Percentiles rank a stretch among this genome's conserved stretches.
Conservation (phyloP, 1,284 basidiomycete genomes). For the Termitomyces sp. region DNA sequence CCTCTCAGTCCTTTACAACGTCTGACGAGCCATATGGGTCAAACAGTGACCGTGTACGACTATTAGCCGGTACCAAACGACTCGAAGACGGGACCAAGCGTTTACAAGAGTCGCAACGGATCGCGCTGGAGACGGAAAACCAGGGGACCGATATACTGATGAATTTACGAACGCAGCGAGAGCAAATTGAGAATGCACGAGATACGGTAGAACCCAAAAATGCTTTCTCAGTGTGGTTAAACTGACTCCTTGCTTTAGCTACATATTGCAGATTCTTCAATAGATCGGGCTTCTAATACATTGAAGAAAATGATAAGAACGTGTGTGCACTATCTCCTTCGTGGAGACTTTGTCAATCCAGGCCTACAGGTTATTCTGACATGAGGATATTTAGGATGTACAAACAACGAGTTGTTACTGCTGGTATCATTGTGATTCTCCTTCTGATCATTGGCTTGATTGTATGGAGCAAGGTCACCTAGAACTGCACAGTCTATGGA, state of each 20-base stretch:
- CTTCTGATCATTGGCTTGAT: conserved; percentile 67
- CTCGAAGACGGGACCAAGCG: conserved; percentile 78
- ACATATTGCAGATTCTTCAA: conserved; percentile 63
- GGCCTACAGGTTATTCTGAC: conserved; percentile 34
- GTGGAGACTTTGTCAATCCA: conserved; percentile 8
- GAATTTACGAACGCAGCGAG: conserved; percentile 84
- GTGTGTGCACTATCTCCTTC: conserved; percentile 32
- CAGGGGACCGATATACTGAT: conserved; percentile 91
- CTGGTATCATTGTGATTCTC: conserved; percentile 64
- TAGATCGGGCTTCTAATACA: conserved; percentile 70
- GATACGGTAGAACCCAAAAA: conserved; percentile 58
- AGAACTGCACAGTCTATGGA: conserved; percentile 8
- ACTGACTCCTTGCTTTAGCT: conserved; percentile 36
- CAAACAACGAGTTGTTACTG: conserved; percentile 71
- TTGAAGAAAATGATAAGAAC: conserved; percentile 75
- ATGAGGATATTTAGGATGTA: conserved; percentile 58
- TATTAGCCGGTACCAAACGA: conserved; percentile 70
- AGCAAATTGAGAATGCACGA: conserved; percentile 93
- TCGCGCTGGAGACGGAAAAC: conserved; percentile 95
- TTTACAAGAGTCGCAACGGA: conserved; percentile 85
- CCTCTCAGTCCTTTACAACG: conserved; percentile 42
- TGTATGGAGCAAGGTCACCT: conserved; percentile 64
- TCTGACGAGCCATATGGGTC: conserved; percentile 79
- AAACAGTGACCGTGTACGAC: conserved; percentile 66
- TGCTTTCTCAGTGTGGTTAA: neutral